These are phyloP conservation scores for Tephrocybe sp. DNA, from an alignment of 768 basidiomycete genomes.

Conservation along the genomic window DNA sequence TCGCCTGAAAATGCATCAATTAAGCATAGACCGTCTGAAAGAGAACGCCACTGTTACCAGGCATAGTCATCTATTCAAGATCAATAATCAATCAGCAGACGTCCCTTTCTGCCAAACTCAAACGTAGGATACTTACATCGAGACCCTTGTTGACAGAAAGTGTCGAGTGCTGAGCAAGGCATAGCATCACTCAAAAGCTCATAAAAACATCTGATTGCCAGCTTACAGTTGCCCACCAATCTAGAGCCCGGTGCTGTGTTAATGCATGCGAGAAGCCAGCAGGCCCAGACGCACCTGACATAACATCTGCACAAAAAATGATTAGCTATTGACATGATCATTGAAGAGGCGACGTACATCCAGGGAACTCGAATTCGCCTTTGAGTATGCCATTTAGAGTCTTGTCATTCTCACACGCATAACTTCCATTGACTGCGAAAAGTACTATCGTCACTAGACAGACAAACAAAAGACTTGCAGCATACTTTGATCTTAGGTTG, in stretches of 20 bases:
- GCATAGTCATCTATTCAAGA: conserved; percentile 66
- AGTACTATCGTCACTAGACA: background rate
- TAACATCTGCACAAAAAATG: conserved; percentile 32
- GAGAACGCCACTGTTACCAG: conserved; percentile 37
- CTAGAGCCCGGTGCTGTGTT: conserved; percentile 24
- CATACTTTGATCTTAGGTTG: conserved; percentile 40
- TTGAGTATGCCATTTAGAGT: conserved; percentile 63
- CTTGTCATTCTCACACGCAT: conserved; percentile 64
- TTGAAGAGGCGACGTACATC: conserved; percentile 40
- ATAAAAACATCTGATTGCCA: background rate
- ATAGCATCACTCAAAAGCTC: background rate
- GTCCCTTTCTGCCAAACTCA: no score
- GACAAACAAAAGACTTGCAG: background rate
- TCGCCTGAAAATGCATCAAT: conserved; percentile 33
- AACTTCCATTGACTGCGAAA: conserved; percentile 52
- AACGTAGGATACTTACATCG: conserved; percentile 41
- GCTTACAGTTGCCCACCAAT: conserved; percentile 64
- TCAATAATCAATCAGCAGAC: no score
- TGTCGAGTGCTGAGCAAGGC: conserved; percentile 42
- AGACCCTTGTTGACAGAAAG: conserved; percentile 58
- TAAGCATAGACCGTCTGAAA: background rate
- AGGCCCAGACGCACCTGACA: conserved; percentile 35
- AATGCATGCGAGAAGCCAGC: background rate
- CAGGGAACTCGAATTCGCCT: conserved; percentile 65
- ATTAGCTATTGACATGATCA: conserved; percentile 7